These are phyloP conservation scores for Abelmoschus esculentus DNA, from an alignment of 345 rosid genomes.

Conservation along the genomic window DNA sequence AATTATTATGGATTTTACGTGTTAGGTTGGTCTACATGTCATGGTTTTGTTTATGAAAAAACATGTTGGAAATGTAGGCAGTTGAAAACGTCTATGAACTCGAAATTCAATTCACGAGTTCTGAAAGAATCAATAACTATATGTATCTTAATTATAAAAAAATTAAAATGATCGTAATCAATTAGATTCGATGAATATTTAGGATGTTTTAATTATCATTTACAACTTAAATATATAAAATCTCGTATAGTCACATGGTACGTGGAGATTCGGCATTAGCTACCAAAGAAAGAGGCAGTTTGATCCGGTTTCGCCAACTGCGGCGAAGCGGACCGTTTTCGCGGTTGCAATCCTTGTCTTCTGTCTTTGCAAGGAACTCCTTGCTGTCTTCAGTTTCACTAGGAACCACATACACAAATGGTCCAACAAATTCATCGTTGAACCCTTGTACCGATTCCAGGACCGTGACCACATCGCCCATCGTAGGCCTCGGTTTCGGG, in stretches of 20 bases:
- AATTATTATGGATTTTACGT: background rate
- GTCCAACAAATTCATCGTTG: slow-evolving; percentile 24
- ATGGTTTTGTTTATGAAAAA: background rate
- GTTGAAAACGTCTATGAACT: background rate
- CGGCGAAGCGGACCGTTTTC: slow-evolving; percentile 1
- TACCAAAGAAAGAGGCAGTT: slow-evolving; percentile 17
- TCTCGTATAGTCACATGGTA: background rate
- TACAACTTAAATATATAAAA: background rate
- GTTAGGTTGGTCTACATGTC: background rate
- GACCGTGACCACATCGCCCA: slow-evolving; percentile 48
- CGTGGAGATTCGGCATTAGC: slow-evolving; percentile 36
- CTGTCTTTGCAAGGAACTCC: slow-evolving; percentile 1
- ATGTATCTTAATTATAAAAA: too few relatives aligned
- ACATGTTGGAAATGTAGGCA: background rate
- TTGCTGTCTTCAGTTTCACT: slow-evolving; percentile 18
- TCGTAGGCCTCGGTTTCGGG: slow-evolving; percentile 57
- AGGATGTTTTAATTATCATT: too few relatives aligned
- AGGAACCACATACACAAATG: slow-evolving; percentile 46
- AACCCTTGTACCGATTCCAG: slow-evolving; percentile 54
- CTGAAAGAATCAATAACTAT: too few relatives aligned
- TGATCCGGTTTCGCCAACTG: slow-evolving; percentile 21
- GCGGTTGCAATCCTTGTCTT: slow-evolving; percentile 15
- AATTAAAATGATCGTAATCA: too few relatives aligned
- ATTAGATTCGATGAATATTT: too few relatives aligned
- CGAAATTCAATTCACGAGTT: too few relatives aligned